Conservation (phyloP, 306 rosid genomes). For the Trifolium subterraneum region DNA sequence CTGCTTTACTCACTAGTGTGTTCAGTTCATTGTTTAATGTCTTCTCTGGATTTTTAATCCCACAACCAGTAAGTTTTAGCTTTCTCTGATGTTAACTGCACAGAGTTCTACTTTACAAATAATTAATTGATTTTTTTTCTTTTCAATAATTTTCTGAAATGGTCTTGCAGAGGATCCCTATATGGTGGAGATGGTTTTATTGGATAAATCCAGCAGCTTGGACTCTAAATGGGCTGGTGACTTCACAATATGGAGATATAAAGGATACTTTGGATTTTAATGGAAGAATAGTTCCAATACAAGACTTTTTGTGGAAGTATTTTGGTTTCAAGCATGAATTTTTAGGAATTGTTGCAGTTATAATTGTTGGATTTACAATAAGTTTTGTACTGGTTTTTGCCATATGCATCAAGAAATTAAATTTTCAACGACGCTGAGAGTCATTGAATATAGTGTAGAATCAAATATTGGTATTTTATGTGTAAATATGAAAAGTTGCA, state of each 20-base stretch:
- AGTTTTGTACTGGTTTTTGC: conserved; percentile 36
- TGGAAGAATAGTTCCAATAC: conserved; percentile 22
- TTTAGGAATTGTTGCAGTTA: conserved; percentile 38
- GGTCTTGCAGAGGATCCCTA: conserved; percentile 44
- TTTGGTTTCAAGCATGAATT: conserved; percentile 44
- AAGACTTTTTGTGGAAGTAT: conserved; percentile 39
- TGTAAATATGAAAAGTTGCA: not conserved
- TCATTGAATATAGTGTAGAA: not conserved
- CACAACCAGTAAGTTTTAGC: conserved; percentile 50
- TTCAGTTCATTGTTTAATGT: conserved; percentile 49
- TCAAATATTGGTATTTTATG: not conserved
- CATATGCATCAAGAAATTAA: conserved; percentile 29
- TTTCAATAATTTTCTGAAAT: conserved; percentile 8
- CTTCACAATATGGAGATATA: conserved; percentile 55
- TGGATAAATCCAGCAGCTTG: conserved; percentile 51
- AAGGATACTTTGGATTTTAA: not conserved
- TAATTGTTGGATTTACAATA: conserved; percentile 31
- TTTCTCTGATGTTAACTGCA: not conserved
- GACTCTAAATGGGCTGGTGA: conserved; percentile 57
- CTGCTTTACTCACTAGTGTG: conserved; percentile 35
- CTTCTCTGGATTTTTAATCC: conserved; percentile 55
- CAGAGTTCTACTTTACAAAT: not conserved
- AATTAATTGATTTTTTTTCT: not conserved
- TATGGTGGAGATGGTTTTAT: conserved; percentile 54
- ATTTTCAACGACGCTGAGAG: conserved; percentile 44